Conservation (phyloP, 306 rosid genomes). For the Biancaea sappan region DNA sequence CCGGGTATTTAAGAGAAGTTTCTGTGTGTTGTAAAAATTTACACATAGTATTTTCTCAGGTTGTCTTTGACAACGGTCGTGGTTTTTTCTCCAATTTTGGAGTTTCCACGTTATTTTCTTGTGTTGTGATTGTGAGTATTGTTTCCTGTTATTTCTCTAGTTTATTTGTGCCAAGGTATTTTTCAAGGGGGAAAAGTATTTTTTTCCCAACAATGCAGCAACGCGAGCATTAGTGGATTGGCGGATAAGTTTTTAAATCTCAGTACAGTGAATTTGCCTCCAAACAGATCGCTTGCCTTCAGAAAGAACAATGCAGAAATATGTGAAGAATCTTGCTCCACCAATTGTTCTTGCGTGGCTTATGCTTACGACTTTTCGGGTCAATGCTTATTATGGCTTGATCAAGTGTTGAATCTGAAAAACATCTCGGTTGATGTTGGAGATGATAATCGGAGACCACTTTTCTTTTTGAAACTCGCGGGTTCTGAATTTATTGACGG, state of each 20-base stretch:
- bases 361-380: neutral
- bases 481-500: neutral
- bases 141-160: no score
- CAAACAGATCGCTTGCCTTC: neutral
- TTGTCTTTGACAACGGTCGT: no score
- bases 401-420: neutral
- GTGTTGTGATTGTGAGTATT: no score
- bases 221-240: neutral
- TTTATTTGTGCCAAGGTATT: no score
- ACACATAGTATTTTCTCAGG: no score
- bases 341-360: neutral
- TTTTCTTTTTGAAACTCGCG: conserved; percentile 5
- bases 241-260: neutral
- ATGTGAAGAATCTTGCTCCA: neutral
- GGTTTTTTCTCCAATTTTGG: no score
- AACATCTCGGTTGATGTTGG: neutral
- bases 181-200: no score
- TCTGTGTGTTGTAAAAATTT: no score
- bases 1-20: no score
- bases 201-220: no score
- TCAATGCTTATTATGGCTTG: neutral
- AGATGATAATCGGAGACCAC: neutral
- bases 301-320: neutral
- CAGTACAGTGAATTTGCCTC: neutral
- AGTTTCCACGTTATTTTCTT: no score